phyloP scores from a whole-genome alignment of 225 moss, liverwort and hornwort genomes.

The Lunularia cruciata region DNA sequence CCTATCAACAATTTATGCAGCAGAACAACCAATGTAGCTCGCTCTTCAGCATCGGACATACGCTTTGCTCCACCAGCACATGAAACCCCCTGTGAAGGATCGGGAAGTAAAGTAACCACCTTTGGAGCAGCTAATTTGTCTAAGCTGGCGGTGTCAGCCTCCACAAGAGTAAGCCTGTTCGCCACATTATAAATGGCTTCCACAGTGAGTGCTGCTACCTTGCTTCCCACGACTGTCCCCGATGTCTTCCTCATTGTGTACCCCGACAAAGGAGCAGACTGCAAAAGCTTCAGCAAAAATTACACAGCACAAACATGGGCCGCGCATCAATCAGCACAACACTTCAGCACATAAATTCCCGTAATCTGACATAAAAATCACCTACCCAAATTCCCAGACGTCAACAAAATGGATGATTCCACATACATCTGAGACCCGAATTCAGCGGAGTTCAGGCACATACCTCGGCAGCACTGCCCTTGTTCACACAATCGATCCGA shows the following conservation, averaged over 20 bases:
- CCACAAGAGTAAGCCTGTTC: constrained; percentile 22
- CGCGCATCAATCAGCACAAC: no score
- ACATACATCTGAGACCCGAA: no score
- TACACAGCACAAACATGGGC: no score
- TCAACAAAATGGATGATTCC: no score
- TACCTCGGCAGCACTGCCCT: no score
- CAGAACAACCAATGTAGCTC: constrained; percentile 45
- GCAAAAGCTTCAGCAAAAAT: no score
- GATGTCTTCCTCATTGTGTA: constrained; percentile 16
- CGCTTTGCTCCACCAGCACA: not conserved
- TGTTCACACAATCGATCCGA: no score
- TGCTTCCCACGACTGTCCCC: constrained; percentile 40
- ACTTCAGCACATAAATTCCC: no score
- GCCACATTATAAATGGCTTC: constrained; percentile 50
- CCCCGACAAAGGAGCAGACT: no score
- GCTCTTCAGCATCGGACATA: constrained; percentile 27
- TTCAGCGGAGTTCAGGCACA: no score
- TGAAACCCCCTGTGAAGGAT: not conserved
- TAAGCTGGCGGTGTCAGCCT: constrained; percentile 32
- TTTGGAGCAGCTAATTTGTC: constrained; percentile 25
- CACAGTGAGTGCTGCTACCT: constrained; percentile 27
- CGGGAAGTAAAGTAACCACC: not conserved
- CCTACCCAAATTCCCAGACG: no score
- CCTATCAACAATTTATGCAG: constrained; percentile 45
- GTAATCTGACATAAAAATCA: no score